Conservation (phyloP, 2,329 filamentous ascomycete species). For the Penicillium hordei region DNA sequence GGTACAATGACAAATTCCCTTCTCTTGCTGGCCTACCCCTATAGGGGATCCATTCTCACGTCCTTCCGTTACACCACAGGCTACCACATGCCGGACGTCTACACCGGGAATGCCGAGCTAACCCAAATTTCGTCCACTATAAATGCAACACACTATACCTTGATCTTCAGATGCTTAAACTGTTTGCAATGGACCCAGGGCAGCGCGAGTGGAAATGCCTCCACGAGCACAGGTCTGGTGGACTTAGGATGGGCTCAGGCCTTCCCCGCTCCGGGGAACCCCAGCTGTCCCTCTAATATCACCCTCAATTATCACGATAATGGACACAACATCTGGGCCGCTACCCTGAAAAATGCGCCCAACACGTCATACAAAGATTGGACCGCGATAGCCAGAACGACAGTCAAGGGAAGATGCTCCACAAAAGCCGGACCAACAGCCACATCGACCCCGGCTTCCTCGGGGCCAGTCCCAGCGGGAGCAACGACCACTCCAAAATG, state of each 20-base stretch:
- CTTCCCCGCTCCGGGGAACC: not conserved
- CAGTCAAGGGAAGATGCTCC: not conserved
- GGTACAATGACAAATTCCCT: not conserved
- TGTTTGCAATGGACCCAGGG: not conserved
- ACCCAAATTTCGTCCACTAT: not conserved
- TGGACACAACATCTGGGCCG: not conserved
- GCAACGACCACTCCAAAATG: not conserved
- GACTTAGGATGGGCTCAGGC: not conserved
- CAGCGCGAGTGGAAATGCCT: not conserved
- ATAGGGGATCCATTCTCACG: not conserved
- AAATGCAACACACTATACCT: not conserved
- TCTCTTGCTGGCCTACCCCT: not conserved
- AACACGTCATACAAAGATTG: not conserved
- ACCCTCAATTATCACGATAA: not conserved
- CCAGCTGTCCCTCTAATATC: not conserved
- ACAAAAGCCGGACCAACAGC: not conserved
- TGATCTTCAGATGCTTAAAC: not conserved
- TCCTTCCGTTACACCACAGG: not conserved
- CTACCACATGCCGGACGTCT: not conserved
- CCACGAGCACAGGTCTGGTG: not conserved
- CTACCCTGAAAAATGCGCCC: not conserved
- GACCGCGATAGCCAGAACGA: not conserved
- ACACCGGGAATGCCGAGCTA: not conserved
- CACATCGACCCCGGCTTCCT: not conserved
- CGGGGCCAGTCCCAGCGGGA: not conserved